These are phyloP conservation scores for Zelonia costaricensis DNA, from an alignment of 208 protist genomes.

Conservation along the genomic window DNA sequence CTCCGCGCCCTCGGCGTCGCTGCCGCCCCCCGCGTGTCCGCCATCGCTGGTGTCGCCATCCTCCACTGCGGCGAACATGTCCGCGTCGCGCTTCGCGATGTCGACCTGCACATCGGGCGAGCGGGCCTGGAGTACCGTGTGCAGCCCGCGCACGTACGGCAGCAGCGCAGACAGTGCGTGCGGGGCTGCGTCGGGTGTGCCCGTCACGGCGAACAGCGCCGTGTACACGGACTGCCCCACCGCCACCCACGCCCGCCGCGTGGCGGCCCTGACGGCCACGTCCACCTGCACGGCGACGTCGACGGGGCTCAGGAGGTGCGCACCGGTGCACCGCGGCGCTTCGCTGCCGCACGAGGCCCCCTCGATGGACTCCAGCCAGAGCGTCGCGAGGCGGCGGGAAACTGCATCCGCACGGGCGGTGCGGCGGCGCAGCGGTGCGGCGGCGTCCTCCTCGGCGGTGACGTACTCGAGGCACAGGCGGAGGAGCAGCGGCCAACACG, in stretches of 20 bases:
- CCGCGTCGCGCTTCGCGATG: conserved; percentile 7
- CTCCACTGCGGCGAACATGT: conserved; percentile 4
- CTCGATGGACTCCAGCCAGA: conserved; percentile 21
- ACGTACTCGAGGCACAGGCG: conserved; percentile 22
- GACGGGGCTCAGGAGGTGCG: conserved; percentile 16
- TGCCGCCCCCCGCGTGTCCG: conserved; percentile 17
- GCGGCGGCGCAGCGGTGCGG: no score
- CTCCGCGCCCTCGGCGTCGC: conserved; percentile 14
- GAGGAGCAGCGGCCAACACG: conserved; percentile 16
- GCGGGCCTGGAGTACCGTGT: conserved; percentile 19
- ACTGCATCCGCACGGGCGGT: not conserved
- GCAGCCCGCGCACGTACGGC: conserved; percentile 11
- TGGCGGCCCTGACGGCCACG: conserved; percentile 25
- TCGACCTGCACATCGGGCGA: conserved; percentile 17
- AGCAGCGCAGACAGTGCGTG: not conserved
- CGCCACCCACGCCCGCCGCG: conserved; percentile 35
- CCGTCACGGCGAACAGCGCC: not conserved
- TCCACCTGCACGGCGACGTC: conserved; percentile 42
- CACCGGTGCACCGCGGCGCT: not conserved
- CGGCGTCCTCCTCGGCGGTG: conserved; percentile 11
- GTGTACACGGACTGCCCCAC: conserved; percentile 25
- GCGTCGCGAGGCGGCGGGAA: conserved; percentile 9
- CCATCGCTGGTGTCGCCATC: conserved; percentile 5
- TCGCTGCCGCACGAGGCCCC: no score
- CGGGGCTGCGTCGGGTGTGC: not conserved